A percentile compares a stretch with the other conserved stretches of the same genome.
These are phyloP conservation scores for Phytopythium montanum DNA, from an alignment of 352 stramenopile species.

Conservation along the genomic window DNA sequence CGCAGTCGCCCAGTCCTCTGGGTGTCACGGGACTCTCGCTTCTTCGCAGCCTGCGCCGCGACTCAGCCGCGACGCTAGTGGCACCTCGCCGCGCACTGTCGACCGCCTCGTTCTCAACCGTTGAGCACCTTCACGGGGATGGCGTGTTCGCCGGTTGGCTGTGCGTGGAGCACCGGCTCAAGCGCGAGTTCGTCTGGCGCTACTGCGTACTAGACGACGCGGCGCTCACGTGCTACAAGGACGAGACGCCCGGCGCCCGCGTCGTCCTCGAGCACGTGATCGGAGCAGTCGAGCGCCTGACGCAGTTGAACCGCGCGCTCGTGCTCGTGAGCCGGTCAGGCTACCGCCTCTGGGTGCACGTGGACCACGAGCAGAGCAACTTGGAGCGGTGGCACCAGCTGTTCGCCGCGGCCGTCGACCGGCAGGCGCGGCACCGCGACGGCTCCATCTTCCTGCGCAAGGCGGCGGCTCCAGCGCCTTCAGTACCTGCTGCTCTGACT, in stretches of 20 bases:
- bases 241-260: slow-evolving; percentile 8
- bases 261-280: slow-evolving; percentile 15
- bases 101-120: slow-evolving; percentile 3
- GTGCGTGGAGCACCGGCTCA: slow-evolving; percentile 21
- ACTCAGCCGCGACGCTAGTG: background rate
- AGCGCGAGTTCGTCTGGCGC: slow-evolving; percentile 32
- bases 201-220: slow-evolving; percentile 43
- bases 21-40: background rate
- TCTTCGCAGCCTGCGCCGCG: background rate
- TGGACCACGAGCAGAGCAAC: slow-evolving; percentile 19
- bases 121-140: slow-evolving; percentile 7
- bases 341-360: slow-evolving; percentile 34
- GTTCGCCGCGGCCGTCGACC: slow-evolving; percentile 16
- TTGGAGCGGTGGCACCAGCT: slow-evolving; percentile 37
- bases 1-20: background rate
- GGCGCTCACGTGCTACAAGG: slow-evolving; percentile 23
- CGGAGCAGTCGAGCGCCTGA: slow-evolving; percentile 29
- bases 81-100: background rate
- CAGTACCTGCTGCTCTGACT: slow-evolving; percentile 11
- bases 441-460: slow-evolving; percentile 20
- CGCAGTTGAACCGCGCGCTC: slow-evolving; percentile 39
- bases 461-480: background rate
- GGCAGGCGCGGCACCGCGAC: slow-evolving; percentile 7
- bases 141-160: slow-evolving; percentile 33
- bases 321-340: slow-evolving; percentile 24